Conservation (phyloP, 768 basidiomycete species). For the Lenzites betulinus region DNA sequence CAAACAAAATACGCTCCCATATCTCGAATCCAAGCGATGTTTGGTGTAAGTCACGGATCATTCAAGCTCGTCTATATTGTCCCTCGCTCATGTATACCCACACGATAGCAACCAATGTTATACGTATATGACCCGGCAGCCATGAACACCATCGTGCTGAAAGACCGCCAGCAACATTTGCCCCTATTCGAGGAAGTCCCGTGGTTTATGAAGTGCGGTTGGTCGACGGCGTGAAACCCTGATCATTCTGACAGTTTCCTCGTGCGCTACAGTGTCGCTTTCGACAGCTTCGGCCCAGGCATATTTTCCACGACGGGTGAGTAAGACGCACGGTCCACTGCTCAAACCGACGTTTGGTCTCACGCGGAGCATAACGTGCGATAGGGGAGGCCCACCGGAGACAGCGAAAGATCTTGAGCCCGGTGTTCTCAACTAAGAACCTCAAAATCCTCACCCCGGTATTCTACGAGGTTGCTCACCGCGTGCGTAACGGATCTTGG, state of each 20-base stretch:
- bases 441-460: slow-evolving; percentile 16
- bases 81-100: neutral
- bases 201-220: slow-evolving; percentile 9
- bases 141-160: slow-evolving; percentile 17
- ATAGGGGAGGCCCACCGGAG: slow-evolving; percentile 25
- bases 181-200: slow-evolving; percentile 10
- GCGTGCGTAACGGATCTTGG: neutral
- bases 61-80: neutral
- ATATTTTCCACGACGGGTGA: slow-evolving; percentile 12
- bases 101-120: slow-evolving; percentile 1
- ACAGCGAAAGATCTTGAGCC: slow-evolving; percentile 26
- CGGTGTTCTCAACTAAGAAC: slow-evolving; percentile 16
- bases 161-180: slow-evolving; percentile 7
- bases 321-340: neutral
- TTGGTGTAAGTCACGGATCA: slow-evolving; percentile 3
- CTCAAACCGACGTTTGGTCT: neutral
- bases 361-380: too few relatives aligned
- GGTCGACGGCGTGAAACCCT: neutral
- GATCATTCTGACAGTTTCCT: neutral
- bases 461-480: slow-evolving; percentile 11
- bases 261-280: neutral
- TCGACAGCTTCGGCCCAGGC: slow-evolving; percentile 6
- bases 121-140: slow-evolving; percentile 20
- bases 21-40: slow-evolving; percentile 1
- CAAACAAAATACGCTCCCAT: slow-evolving; percentile 13